These are phyloP conservation scores for Metarhizium brunneum DNA, from an alignment of 2,329 filamentous ascomycete species.

Conservation along the genomic window DNA sequence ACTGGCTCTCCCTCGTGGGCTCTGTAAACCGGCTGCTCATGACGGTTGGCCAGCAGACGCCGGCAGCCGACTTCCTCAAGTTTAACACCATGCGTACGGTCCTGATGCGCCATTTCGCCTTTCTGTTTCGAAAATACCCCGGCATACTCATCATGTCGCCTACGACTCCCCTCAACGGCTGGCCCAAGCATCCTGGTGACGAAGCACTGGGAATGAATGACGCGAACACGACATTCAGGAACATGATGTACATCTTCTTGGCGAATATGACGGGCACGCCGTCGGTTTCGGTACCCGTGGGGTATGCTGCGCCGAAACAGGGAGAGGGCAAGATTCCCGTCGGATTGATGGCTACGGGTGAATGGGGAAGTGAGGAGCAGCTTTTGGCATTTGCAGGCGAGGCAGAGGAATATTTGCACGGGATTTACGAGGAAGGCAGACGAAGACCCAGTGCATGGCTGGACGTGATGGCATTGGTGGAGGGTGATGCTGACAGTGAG, in stretches of 20 bases:
- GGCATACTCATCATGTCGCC: slow-evolving; percentile 73
- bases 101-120: slow-evolving; percentile 69
- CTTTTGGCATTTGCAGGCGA: slow-evolving; percentile 51
- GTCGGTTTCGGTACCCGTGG: slow-evolving; percentile 64
- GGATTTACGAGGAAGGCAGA: slow-evolving; percentile 37
- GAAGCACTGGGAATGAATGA: slow-evolving; percentile 66
- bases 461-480: slow-evolving; percentile 38
- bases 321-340: slow-evolving; percentile 52
- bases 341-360: slow-evolving; percentile 53
- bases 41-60: slow-evolving; percentile 52
- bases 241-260: slow-evolving; percentile 80
- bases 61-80: slow-evolving; percentile 60
- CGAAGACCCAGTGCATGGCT: slow-evolving; percentile 45
- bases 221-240: slow-evolving; percentile 60
- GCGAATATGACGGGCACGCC: slow-evolving; percentile 77
- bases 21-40: slow-evolving; percentile 63
- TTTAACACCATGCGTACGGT: slow-evolving; percentile 65
- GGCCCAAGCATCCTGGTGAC: slow-evolving; percentile 52
- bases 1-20: slow-evolving; percentile 48
- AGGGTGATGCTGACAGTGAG: slow-evolving; percentile 3
- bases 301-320: slow-evolving; percentile 52
- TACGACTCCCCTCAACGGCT: slow-evolving; percentile 66
- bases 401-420: slow-evolving; percentile 45
- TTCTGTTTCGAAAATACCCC: slow-evolving; percentile 60
- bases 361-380: slow-evolving; percentile 59